Base-by-base conservation (phyloP, 2,329 filamentous ascomycete genomes). In the Scytalidium sp. region DNA sequence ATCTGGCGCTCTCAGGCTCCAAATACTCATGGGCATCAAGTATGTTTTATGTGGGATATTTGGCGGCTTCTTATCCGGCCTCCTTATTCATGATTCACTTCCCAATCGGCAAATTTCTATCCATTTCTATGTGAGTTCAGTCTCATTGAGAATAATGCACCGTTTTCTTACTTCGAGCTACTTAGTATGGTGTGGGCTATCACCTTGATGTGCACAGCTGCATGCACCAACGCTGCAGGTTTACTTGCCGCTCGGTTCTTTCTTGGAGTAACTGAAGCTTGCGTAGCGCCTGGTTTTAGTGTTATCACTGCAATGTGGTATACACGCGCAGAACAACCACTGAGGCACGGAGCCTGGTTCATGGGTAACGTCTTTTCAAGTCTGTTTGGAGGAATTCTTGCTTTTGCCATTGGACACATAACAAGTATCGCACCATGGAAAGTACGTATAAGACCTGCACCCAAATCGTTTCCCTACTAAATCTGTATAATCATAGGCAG, bases 371-470 rank as follows among this genome's bases (percentile, higher is more conserved):
- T 29, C 19, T 19, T 32, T 21, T 20, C 20, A 19, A 40, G 39
- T 15, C 20, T 48, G 20, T 15, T 27, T 19, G 46, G 46, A 8
- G 40, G 46, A n/a, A 64, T 68, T 19, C 59, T 69, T 41, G 67
- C 68, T 47, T 56, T 60, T 13, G 67, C 73, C 81, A 64, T 84
- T 85, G 71, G 82, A 85, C 43, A 80, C 64, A 17, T 68, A 65
- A 63, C 84, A 87, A 29, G 69, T 79, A 27, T 70, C 65, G 3
- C 78, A 78, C 59, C 83, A 86, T 22, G 73, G 68, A 51, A 73
- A 73, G 19, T 73, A 71, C 3, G 74, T 72, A 68, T 87, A n/a
- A n/a, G n/a, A n/a, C n/a, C n/a, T 56, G 61, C 21, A 59, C 54
- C 2, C 56, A 56, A 3, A 17, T n/a, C n/a, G n/a, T n/a, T 62